phyloP scores from a whole-genome alignment of 202 grass and related monocot genomes.

The Cymbopogon flexuosus region DNA sequence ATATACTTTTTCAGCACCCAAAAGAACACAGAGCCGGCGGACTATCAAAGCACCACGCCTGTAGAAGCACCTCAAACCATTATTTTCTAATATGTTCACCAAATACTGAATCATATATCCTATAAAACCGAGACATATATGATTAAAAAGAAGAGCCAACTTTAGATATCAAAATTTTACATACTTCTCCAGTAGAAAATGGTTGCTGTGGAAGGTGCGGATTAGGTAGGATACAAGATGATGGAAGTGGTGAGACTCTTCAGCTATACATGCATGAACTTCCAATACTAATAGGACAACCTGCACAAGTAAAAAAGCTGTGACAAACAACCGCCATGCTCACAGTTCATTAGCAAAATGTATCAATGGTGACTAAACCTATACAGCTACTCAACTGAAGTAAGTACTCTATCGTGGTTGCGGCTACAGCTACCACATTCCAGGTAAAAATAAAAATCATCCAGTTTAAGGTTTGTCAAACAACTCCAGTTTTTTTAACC shows the following conservation, averaged over 20 bases:
- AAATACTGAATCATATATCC: slow-evolving; percentile 11
- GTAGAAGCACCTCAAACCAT: slow-evolving; percentile 21
- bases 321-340: slow-evolving; percentile 7
- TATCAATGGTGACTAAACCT: neutral
- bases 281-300: slow-evolving; percentile 91
- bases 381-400: neutral
- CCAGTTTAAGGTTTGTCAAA: neutral
- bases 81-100: slow-evolving; percentile 13
- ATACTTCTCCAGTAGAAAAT: slow-evolving; percentile 85
- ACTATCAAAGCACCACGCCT: slow-evolving; percentile 96
- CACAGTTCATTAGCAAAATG: neutral
- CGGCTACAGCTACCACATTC: neutral
- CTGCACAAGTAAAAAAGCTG: slow-evolving; percentile 42
- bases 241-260: slow-evolving; percentile 72
- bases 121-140: slow-evolving; percentile 28
- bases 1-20: slow-evolving; percentile 88
- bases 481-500: neutral
- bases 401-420: neutral
- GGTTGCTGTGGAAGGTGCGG: slow-evolving; percentile 63
- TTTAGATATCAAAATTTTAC: slow-evolving; percentile 18
- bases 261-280: slow-evolving; percentile 86
- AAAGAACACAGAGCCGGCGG: slow-evolving; percentile 77
- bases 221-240: slow-evolving; percentile 74
- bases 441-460: slow-evolving; percentile 3
- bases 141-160: neutral